These are phyloP conservation scores for Penicillium fimorum DNA, from an alignment of 495 filamentous ascomycete genomes.

Conservation along the genomic window DNA sequence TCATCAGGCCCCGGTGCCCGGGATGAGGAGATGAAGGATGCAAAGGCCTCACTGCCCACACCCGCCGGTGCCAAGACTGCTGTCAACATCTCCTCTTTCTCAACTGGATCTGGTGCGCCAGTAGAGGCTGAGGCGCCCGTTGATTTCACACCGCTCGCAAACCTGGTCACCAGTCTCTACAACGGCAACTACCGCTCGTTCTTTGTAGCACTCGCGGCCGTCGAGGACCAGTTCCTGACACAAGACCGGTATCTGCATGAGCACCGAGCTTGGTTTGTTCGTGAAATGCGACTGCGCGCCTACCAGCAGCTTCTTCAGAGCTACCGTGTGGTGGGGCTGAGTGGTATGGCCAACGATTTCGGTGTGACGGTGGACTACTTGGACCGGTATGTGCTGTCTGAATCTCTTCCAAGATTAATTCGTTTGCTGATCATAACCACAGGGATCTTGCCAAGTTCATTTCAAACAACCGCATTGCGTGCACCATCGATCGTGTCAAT, in stretches of 20 bases:
- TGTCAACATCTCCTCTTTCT: conserved; percentile 82
- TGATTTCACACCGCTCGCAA: conserved; percentile 79
- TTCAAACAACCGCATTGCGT: conserved; percentile 86
- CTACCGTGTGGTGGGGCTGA: conserved; percentile 92
- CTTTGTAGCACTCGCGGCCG: conserved; percentile 84
- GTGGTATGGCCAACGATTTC: conserved; percentile 94
- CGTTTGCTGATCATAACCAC: conserved; percentile 15
- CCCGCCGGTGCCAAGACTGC: conserved; percentile 58
- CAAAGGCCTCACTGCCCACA: conserved; percentile 49
- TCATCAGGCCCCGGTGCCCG: conserved; percentile 75
- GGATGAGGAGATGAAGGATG: conserved; percentile 78
- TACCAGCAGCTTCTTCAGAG: conserved; percentile 97
- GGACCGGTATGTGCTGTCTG: conserved; percentile 63
- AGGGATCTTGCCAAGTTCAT: conserved; percentile 97
- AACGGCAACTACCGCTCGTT: conserved; percentile 89
- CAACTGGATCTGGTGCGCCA: conserved; percentile 62
- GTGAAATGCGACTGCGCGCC: conserved; percentile 93
- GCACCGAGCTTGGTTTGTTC: conserved; percentile 92
- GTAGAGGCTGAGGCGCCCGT: conserved; percentile 71
- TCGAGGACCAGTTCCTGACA: conserved; percentile 90
- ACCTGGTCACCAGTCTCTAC: conserved; percentile 87
- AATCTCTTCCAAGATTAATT: background rate
- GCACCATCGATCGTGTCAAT: conserved; percentile 96
- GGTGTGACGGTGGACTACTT: conserved; percentile 94
- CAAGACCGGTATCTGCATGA: conserved; percentile 93